Evolutionary conservation across 768 basidiomycete genomes (phyloP), one percentile per base, ranked within the genome.

Genomic region (Russula sp.): DNA sequence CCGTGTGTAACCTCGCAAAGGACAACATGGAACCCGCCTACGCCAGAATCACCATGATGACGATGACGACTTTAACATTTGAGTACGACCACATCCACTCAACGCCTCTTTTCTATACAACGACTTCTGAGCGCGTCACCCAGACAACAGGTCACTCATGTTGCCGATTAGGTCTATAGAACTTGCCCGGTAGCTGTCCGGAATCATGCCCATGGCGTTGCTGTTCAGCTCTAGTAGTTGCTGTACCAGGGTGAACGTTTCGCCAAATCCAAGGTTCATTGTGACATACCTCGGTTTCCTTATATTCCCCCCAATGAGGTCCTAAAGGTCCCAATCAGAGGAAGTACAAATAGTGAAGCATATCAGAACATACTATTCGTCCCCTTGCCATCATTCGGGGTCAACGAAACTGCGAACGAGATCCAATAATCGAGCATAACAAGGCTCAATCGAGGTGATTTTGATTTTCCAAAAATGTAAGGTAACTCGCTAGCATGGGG

Each of bases 41-140:
- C 73, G 71, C 55, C 72, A 64, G 66, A 62, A 61, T 67, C 65
- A 2, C 71, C 64, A 48, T 71, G 73, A 75, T 18, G 79, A 81
- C n/a, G 83, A 82, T 16, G 86, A 85, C 11, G 77, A 81, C 32
- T 87, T 86, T 70, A 87, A 87, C 71, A 70, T 87, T 61, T 67
- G 55, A 67, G 7, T 48, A 46, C 46, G 34, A 16, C 14, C 57
- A 30, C 28, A 54, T 11, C 34, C 18, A 53, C 7, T 11, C 7
- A 24, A 24, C 30, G 22, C 46, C 52, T 5, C 46, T 1, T 36
- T n/a, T 30, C 46, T 57, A 9, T 28, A 34, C 26, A 2, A 38
- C 26, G 11, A 38, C 11, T 9, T n/a, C 28, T n/a, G 16, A 10
- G 36, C 5, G 34, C 14, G 2, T 64, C 59, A 60, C 46, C 52